Evolutionary conservation across 306 rosid species (phyloP).

Genomic region (Biancaea sappan): DNA sequence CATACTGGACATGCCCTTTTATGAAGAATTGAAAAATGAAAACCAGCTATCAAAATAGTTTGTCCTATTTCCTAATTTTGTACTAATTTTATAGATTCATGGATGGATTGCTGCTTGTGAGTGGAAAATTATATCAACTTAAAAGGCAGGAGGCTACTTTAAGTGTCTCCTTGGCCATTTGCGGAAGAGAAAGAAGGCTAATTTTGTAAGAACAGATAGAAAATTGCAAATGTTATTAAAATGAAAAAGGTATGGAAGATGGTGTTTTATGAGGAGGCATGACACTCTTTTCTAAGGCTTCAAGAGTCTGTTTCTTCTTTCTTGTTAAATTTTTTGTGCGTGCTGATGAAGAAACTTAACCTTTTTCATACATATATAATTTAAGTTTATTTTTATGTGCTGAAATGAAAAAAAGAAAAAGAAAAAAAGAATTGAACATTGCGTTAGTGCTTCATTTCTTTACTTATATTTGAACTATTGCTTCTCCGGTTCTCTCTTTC

Average conservation of each 20-base stretch:
- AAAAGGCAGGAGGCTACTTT: not conserved
- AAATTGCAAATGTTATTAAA: not conserved
- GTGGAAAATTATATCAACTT: not conserved
- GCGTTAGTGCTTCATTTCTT: not conserved
- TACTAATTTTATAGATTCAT: conserved; percentile 18
- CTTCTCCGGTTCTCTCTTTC: conserved; percentile 11
- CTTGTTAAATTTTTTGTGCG: not conserved
- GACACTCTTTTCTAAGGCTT: not conserved
- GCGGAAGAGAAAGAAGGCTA: not conserved
- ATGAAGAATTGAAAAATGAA: not conserved
- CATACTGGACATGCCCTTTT: not conserved
- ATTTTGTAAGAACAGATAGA: not conserved
- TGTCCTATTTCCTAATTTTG: not conserved
- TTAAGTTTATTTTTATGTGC: not conserved
- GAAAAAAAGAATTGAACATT: not conserved
- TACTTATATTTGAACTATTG: conserved; percentile 7
- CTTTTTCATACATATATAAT: not conserved
- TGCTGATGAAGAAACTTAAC: not conserved
- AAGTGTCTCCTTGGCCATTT: not conserved
- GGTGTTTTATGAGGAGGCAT: not conserved
- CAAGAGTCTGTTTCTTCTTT: not conserved
- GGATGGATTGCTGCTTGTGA: not conserved
- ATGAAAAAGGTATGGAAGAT: not conserved
- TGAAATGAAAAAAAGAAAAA: not conserved
- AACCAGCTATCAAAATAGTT: not conserved